Conservation (phyloP, 768 basidiomycete species). For the Tephrocybe sp. region DNA sequence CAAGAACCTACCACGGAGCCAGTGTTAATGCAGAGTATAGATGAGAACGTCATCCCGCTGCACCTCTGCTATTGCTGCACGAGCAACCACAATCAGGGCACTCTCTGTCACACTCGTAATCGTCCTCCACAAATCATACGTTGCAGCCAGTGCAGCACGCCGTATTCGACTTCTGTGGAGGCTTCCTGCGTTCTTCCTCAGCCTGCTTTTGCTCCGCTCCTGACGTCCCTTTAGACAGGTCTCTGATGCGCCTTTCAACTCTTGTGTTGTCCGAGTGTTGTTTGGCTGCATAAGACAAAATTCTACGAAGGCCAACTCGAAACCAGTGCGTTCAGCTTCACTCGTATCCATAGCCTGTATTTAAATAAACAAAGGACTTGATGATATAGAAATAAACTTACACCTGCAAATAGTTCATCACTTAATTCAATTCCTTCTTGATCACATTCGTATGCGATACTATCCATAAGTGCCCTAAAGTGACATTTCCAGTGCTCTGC, state of each 20-base stretch:
- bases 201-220: conserved; percentile 24
- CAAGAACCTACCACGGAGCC: conserved; percentile 26
- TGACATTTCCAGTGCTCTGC: conserved; percentile 28
- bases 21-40: not conserved
- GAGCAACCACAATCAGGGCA: conserved; percentile 33
- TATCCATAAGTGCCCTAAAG: conserved; percentile 26
- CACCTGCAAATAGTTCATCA: conserved; percentile 4
- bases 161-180: conserved; percentile 20
- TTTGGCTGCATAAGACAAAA: conserved; percentile 14
- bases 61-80: conserved; percentile 25
- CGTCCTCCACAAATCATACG: conserved; percentile 20
- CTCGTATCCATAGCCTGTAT: conserved; percentile 4
- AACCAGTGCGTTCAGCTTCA: conserved; percentile 2
- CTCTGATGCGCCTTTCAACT: conserved; percentile 15
- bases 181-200: conserved; percentile 16
- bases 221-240: too few relatives aligned
- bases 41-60: not conserved
- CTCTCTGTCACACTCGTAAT: conserved; percentile 19
- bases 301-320: not conserved
- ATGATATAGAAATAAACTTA: not conserved
- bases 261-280: conserved; percentile 12
- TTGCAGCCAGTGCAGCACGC: conserved; percentile 32
- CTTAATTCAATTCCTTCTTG: not conserved
- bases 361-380: too few relatives aligned
- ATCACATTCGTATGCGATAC: conserved; percentile 22